Evolutionary conservation across 2,329 filamentous ascomycete genomes (phyloP), one percentile per base, ranked within the genome.

Genomic region (Talaromyces sp.): DNA sequence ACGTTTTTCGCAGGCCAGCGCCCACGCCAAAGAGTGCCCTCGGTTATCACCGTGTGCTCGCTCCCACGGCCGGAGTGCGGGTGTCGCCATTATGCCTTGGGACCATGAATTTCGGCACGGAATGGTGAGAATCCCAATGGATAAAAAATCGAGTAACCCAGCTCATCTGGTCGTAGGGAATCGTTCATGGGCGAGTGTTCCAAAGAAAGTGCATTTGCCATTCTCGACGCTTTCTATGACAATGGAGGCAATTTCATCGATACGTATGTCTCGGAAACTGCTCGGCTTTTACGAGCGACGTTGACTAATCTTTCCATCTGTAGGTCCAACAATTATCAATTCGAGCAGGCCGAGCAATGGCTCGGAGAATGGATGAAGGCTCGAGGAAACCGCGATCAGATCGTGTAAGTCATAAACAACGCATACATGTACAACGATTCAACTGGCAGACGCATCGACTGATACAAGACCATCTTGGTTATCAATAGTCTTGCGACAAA

Each of bases 241-340:
- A 79, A 84, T 0, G 85, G 85, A 5, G 87, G 87, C 28, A 90
- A 90, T 73, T 89, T 90, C 70, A 85, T 90, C 66, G 88, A 90
- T 69, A 89, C 85, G 0, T 69, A 59, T 21, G 64, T 40, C 33
- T 19, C 9, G 2, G 35, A 4, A 13, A 15, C 9, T 22, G 21
- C 41, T 28, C 22, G 35, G 17, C 5, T 25, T 17, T 39, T 36
- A 51, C 8, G 25, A 53, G 17, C 13, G 15, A 22, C 2, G 2
- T 3, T 43, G 28, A 25, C 3, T 40, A n/a, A 55, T 19, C 13
- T 5, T 4, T 22, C 13, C 5, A 17, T 22, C 3, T 15, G 1
- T n/a, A 67, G 66, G 39, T 67, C 85, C 58, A 87, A 84, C 73
- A 86, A 85, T 69, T 89, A 89, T 71, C 86, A 88, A 64, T 74